Base-by-base conservation (phyloP, 805 yeast species). In the Candida khao-thaluensis region DNA sequence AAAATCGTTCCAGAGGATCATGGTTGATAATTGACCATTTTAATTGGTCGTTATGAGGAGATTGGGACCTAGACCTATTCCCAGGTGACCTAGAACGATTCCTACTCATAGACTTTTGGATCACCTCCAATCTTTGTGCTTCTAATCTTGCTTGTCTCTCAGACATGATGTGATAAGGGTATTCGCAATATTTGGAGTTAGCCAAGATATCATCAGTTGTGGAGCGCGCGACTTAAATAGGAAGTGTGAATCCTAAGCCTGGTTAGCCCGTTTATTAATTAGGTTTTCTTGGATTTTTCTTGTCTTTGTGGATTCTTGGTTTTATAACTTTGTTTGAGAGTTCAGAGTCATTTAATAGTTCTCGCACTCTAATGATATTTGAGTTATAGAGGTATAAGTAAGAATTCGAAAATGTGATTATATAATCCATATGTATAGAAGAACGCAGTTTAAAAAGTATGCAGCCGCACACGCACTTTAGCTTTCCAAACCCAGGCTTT, bases 1-100 rank as follows among this genome's bases (percentile, higher is more conserved):
- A 53, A 24, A 82, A 56, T 42, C 93, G 63, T 50, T 81, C 84
- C 45, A 81, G 80, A 0, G 95, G 95, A 50, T 85, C 90, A 49
- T 79, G 85, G 39, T 76, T 74, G 34, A 85, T 71, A 29, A 85
- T 80, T 0, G 85, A 75, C 80, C 84, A 82, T 49, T 74, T 75
- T 40, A 76, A 52, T 26, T 71, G 76, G 27, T 63, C 72, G 35
- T 64, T 70, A 28, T 59, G 59, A 6, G 55, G 49, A 11, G 70
- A 64, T 12, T 64, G 57, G 14, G 71, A 64, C 28, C 72, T 51
- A 31, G 59, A 50, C 3, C 56, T 43, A 8, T 52, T 44, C 3
- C 60, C 43, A 5, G 73, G 72, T 7, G 70, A 64, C 15, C 40
- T 43, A 9, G 71, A 64, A 24, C 72, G 48, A 10, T 71, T 72